Percentiles rank a stretch among this genome's conserved stretches.
Conservation (phyloP, 148 eudicot species). For the Vaccinium macrocarpon region DNA sequence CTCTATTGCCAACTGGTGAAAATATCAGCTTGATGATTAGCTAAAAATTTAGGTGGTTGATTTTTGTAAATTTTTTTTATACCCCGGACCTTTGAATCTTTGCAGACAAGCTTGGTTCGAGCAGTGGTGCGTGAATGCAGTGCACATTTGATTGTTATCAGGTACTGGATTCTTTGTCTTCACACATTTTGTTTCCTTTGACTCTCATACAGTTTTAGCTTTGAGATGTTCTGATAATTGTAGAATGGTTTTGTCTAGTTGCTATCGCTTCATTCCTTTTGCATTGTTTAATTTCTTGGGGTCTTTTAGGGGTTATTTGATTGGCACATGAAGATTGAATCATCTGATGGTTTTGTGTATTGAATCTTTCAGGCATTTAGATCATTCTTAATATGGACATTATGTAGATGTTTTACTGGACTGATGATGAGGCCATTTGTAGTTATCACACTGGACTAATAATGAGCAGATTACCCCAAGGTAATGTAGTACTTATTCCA, state of each 20-base stretch:
- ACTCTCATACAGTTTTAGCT: background rate
- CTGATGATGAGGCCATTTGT: too few relatives aligned
- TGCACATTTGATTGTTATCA: constrained; percentile 71
- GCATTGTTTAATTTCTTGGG: background rate
- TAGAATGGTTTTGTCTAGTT: background rate
- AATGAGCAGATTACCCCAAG: background rate
- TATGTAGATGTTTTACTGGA: background rate
- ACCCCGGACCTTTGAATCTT: constrained; percentile 12
- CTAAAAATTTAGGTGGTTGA: background rate
- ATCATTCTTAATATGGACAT: background rate
- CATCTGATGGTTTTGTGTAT: background rate
- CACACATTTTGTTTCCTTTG: constrained; percentile 1
- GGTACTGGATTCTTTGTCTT: constrained; percentile 40
- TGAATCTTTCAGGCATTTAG: background rate
- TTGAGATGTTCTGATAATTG: background rate
- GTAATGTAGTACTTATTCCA: background rate
- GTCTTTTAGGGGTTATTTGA: background rate
- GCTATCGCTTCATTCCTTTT: background rate
- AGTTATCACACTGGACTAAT: background rate
- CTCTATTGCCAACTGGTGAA: background rate
- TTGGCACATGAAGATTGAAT: background rate
- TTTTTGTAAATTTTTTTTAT: constrained; percentile 10
- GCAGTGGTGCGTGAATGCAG: constrained; percentile 93
- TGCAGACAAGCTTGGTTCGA: constrained; percentile 92
- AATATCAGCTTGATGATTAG: background rate